phyloP scores from a whole-genome alignment of 176 grass and related monocot genomes.

The Rhipidocladum racemiflorum region DNA sequence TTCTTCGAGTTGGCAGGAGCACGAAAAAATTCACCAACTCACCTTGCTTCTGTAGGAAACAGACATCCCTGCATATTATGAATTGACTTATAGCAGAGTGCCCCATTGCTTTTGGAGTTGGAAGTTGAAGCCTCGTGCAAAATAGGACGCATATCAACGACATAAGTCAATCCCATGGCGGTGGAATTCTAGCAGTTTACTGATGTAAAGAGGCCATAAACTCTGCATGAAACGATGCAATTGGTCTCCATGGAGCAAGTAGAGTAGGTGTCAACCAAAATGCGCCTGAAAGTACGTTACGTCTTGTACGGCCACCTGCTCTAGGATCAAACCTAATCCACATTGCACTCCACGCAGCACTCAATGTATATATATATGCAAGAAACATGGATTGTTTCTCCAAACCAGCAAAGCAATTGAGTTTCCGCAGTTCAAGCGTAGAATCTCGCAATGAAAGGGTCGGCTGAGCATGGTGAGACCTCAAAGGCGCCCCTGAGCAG shows the following conservation, averaged over 20 bases:
- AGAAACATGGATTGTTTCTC: not conserved
- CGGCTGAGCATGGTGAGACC: constrained; percentile 47
- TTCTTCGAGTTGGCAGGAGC: constrained; percentile 1
- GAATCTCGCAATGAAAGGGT: constrained; percentile 31
- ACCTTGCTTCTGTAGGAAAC: not conserved
- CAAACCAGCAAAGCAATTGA: not conserved
- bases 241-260: constrained; percentile 16
- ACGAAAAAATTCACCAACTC: constrained; percentile 8
- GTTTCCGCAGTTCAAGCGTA: not conserved
- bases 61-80: not conserved
- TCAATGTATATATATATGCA: constrained; percentile 19
- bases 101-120: constrained; percentile 13
- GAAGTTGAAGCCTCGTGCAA: constrained; percentile 36
- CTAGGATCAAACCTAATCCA: constrained; percentile 33
- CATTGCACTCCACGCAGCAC: not conserved
- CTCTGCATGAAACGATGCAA: not conserved
- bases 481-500: constrained; percentile 40
- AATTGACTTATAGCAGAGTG: not conserved
- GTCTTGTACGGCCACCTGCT: constrained; percentile 20
- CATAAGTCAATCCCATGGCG: not conserved
- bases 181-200: constrained; percentile 9
- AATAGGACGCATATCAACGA: constrained; percentile 13
- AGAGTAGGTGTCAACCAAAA: constrained; percentile 36
- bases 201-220: constrained; percentile 31
- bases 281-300: constrained; percentile 18